Percentiles rank a stretch among this genome's conserved stretches.
phyloP scores from a whole-genome alignment of 2,329 filamentous ascomycete species.

The Alternaria burnsii region DNA sequence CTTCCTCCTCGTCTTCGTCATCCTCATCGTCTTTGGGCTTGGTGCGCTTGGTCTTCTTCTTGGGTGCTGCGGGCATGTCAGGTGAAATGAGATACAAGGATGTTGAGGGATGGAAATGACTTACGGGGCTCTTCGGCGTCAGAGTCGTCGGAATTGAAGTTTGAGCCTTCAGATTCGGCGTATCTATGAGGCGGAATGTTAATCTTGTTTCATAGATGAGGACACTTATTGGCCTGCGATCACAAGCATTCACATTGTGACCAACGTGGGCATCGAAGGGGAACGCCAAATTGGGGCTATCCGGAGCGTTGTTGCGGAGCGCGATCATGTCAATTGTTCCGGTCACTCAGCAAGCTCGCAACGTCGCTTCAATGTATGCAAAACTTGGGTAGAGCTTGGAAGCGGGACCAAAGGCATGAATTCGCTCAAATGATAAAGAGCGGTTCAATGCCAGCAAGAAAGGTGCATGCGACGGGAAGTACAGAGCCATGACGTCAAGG shows the following conservation, averaged over 20 bases:
- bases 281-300: neutral
- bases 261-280: neutral
- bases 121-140: conserved; percentile 49
- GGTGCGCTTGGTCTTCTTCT: conserved; percentile 47
- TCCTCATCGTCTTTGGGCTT: conserved; percentile 43
- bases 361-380: conserved; percentile 11
- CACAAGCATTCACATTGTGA: neutral
- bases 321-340: neutral
- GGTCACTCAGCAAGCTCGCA: conserved; percentile 26
- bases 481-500: conserved; percentile 50
- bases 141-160: conserved; percentile 49
- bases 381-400: conserved; percentile 27
- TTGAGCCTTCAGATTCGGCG: conserved; percentile 48
- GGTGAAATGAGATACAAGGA: neutral
- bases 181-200: conserved; percentile 38
- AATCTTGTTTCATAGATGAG: conserved; percentile 21
- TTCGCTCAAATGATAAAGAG: conserved; percentile 20
- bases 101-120: conserved; percentile 9
- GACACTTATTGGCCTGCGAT: no score
- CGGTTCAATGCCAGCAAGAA: conserved; percentile 29
- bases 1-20: conserved; percentile 42
- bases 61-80: conserved; percentile 37
- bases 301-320: neutral
- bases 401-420: conserved; percentile 17
- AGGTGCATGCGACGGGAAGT: conserved; percentile 29